Conservation (phyloP, 345 rosid genomes). For the Citrus unshiu region DNA sequence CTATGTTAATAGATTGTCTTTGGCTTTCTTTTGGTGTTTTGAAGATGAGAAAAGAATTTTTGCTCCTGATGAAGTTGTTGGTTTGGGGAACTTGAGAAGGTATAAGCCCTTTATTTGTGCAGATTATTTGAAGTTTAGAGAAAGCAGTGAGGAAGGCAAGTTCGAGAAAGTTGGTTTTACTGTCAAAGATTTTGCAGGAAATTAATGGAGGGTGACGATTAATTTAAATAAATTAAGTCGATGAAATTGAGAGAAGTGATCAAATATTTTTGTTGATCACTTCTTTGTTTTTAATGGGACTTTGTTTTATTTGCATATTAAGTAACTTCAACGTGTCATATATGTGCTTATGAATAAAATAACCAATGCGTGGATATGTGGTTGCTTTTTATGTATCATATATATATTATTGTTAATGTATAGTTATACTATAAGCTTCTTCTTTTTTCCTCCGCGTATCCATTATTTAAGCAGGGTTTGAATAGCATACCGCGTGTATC, state of each 20-base stretch:
- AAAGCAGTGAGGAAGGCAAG: constrained; percentile 16
- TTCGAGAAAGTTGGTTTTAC: constrained; percentile 26
- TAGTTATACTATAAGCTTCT: no score
- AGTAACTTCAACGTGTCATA: background rate
- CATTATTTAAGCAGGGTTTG: no score
- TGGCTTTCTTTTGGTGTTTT: constrained; percentile 28
- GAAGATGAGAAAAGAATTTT: constrained; percentile 20
- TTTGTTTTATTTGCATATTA: background rate
- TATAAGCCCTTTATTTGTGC: constrained; percentile 14
- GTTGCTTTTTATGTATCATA: no score
- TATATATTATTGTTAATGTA: no score
- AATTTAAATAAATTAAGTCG: background rate
- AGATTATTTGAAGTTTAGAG: constrained; percentile 23
- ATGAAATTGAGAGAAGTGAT: background rate
- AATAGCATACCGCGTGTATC: no score
- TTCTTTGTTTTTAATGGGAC: background rate
- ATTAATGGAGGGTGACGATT: background rate
- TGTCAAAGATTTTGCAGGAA: constrained; percentile 22
- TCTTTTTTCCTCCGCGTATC: no score
- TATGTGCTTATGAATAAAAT: background rate
- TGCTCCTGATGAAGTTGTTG: constrained; percentile 23
- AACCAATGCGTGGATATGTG: background rate
- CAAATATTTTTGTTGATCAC: background rate
- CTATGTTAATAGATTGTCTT: constrained; percentile 9
- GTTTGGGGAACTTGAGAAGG: constrained; percentile 4